Conservation (phyloP, 495 filamentous ascomycete species). For the Jackrogersella minutella region DNA sequence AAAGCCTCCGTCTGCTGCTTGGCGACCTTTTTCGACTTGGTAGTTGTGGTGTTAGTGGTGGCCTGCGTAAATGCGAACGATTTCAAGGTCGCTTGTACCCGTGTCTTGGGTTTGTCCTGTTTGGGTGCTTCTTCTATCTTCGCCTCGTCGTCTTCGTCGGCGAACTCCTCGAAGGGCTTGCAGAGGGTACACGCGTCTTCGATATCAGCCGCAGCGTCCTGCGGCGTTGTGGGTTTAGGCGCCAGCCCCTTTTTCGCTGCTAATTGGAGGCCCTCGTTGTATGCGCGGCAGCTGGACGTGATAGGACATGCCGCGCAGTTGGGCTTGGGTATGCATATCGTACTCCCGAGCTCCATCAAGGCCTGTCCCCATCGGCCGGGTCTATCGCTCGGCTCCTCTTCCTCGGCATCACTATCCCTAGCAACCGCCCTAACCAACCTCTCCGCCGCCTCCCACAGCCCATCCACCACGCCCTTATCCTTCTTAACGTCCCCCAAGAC, state of each 20-base stretch:
- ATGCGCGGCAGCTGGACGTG: slow-evolving; percentile 52
- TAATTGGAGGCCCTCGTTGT: slow-evolving; percentile 47
- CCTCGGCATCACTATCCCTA: slow-evolving; percentile 25
- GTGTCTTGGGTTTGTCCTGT: slow-evolving; percentile 23
- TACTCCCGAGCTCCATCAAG: slow-evolving; percentile 59
- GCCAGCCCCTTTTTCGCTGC: slow-evolving; percentile 33
- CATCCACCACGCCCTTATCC: slow-evolving; percentile 47
- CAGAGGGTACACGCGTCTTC: slow-evolving; percentile 54
- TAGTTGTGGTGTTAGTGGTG: not conserved
- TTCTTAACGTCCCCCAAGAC: slow-evolving; percentile 51
- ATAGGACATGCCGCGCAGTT: slow-evolving; percentile 53
- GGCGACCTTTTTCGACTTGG: not conserved
- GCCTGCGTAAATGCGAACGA: slow-evolving; percentile 43
- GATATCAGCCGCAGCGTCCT: slow-evolving; percentile 40
- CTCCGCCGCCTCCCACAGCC: slow-evolving; percentile 55
- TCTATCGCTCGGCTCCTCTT: slow-evolving; percentile 40
- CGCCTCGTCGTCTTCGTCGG: slow-evolving; percentile 14
- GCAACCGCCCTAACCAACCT: slow-evolving; percentile 50
- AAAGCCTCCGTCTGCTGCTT: not conserved
- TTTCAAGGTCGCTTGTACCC: slow-evolving; percentile 36
- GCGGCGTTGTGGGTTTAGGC: not conserved
- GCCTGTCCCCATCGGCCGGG: slow-evolving; percentile 58
- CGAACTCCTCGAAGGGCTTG: slow-evolving; percentile 44
- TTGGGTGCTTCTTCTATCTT: slow-evolving; percentile 4
- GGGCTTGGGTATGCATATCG: slow-evolving; percentile 57